Evolutionary conservation across 257 asterid species (phyloP).

Genomic region (Solanum chilense): DNA sequence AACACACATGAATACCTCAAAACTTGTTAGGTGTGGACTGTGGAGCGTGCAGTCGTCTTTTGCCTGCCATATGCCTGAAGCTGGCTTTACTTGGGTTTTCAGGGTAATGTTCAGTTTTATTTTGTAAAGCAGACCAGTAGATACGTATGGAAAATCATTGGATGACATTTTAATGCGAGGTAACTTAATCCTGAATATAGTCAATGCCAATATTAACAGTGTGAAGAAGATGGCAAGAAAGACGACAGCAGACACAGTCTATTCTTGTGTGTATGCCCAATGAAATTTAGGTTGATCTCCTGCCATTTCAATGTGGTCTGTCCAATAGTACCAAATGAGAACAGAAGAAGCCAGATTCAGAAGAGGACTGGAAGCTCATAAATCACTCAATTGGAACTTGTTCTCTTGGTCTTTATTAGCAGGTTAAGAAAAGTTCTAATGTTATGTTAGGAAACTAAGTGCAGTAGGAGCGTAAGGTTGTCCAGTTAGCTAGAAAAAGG

Average conservation of each 20-base stretch:
- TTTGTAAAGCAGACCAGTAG: background rate
- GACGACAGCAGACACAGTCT: background rate
- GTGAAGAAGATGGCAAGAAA: background rate
- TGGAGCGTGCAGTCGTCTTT: background rate
- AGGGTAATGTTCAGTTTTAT: background rate
- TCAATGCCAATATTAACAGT: background rate
- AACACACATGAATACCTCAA: background rate
- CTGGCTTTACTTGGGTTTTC: background rate
- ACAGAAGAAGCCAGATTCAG: background rate
- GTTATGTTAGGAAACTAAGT: background rate
- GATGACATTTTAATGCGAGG: background rate
- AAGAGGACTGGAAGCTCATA: background rate
- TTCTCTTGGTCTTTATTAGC: background rate
- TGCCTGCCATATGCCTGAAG: background rate
- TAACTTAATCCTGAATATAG: background rate
- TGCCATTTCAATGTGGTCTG: background rate
- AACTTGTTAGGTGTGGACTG: background rate
- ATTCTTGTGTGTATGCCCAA: background rate
- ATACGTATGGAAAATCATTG: background rate
- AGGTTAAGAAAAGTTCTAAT: background rate
- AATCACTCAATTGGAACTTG: background rate
- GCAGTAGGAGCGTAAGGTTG: background rate
- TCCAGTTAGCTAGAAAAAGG: background rate
- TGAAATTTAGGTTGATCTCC: background rate
- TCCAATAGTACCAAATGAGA: background rate